phyloP scores from a whole-genome alignment of 2,329 filamentous ascomycete genomes.

The Aspergillus thermomutatus region DNA sequence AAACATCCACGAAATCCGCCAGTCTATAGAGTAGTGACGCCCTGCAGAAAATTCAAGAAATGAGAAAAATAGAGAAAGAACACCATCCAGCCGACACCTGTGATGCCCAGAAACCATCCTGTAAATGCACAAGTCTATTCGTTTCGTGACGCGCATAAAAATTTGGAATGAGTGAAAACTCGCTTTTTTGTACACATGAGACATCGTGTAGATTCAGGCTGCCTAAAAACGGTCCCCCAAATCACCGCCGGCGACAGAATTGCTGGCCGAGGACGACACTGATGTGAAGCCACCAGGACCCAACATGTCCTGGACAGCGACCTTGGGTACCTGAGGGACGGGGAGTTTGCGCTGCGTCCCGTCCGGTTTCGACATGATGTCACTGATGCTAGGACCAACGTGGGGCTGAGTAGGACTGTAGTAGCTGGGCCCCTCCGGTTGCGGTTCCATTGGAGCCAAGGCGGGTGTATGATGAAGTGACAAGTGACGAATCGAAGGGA shows the following conservation, averaged over 20 bases:
- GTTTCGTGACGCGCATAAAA: constrained; percentile 37
- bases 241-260: constrained; percentile 72
- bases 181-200: constrained; percentile 10
- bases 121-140: constrained; percentile 41
- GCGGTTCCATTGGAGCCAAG: constrained; percentile 68
- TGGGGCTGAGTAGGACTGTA: constrained; percentile 55
- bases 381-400: constrained; percentile 75
- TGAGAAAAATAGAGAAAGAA: constrained; percentile 4
- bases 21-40: constrained; percentile 23
- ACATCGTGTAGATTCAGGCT: constrained; percentile 3
- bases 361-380: constrained; percentile 88
- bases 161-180: constrained; percentile 10
- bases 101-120: constrained; percentile 34
- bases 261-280: constrained; percentile 72
- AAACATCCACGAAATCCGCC: constrained; percentile 19
- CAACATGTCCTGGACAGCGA: constrained; percentile 80
- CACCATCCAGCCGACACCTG: constrained; percentile 30
- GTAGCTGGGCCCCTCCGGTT: constrained; percentile 57
- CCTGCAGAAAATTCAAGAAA: constrained; percentile 18
- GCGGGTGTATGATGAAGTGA: constrained; percentile 65
- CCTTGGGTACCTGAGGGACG: constrained; percentile 82
- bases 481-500: constrained; percentile 78
- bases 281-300: constrained; percentile 68
- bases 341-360: constrained; percentile 87
- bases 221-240: constrained; percentile 55